Base-by-base conservation (phyloP, 2,329 filamentous ascomycete species). In the Elsinoe perseae region DNA sequence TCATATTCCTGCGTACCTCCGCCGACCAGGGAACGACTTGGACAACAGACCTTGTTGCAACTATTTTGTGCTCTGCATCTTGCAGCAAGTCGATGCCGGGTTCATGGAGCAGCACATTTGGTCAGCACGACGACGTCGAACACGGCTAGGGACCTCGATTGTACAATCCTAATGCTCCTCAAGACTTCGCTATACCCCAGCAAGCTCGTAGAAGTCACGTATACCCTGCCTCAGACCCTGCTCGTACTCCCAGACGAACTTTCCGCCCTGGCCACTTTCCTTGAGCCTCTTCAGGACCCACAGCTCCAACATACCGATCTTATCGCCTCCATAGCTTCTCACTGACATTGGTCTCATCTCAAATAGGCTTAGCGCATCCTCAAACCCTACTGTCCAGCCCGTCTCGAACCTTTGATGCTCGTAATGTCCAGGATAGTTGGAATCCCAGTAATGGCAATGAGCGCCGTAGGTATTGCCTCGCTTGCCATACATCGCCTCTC, bases 341-440 rank as follows among this genome's bases (percentile, higher is more conserved):
- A 65, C 63, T 1, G 66, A 64, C 43, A 70, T 64, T 40, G 65
- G 64, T 30, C 72, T 69, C 60, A 71, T 70, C 2, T 70, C 68
- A 58, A 80, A 81, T 64, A 83, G 83, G 0, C 63, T 64, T 54
- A 71, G 60, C 0, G 79, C 79, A 67, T 83, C 81, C n/a, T 68
- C 69, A 61, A 76, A 83, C 0, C 80, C 80, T 1, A 78, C 62
- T 18, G 77, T 73, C 77, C 77, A 83, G 1, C 81, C 80, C n/a
- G 74, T 64, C 58, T 73, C 72, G 64, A 76, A 83, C 12, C 78
- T 73, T 66, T 74, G 75, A 63, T 81, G 78, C 64, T 81, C 76
- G 6, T 70, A 67, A 25, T 72, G 68, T 7, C 75, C 73, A 0
- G 77, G 75, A 43, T 68, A 67, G 2, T 69, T 70, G 8, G 64